A percentile compares a stretch with the other conserved stretches of the same genome.
Evolutionary conservation across 805 yeast genomes (phyloP).

Genomic region (Helenozyma baotianmanensis): DNA sequence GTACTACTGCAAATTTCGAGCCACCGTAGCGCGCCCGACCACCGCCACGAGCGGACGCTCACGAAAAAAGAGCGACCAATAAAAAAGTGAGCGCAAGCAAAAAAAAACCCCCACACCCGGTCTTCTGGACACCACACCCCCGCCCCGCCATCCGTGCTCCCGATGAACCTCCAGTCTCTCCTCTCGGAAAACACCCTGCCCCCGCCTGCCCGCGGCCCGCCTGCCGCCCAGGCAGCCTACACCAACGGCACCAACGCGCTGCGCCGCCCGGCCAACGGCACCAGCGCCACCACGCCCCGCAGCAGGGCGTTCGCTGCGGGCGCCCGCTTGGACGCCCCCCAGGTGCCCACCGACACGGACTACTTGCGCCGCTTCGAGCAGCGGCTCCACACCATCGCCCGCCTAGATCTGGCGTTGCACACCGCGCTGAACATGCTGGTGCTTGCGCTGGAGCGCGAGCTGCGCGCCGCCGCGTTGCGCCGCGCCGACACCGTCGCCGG

Average conservation of each 20-base stretch:
- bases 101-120: slow-evolving; percentile 1
- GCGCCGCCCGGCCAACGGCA: not conserved
- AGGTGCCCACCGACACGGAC: slow-evolving; percentile 3
- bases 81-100: not conserved
- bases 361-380: slow-evolving; percentile 12
- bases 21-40: not conserved
- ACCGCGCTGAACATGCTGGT: slow-evolving; percentile 15
- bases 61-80: not conserved
- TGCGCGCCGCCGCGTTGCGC: slow-evolving; percentile 9
- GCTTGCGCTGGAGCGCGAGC: slow-evolving; percentile 14
- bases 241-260: not conserved
- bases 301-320: not conserved
- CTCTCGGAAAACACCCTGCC: slow-evolving; percentile 15
- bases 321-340: not conserved
- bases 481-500: slow-evolving; percentile 21
- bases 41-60: not conserved
- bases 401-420: slow-evolving; percentile 12
- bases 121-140: not conserved
- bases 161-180: slow-evolving; percentile 17
- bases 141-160: not conserved
- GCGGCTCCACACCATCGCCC: slow-evolving; percentile 9
- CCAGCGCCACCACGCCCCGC: slow-evolving; percentile 1
- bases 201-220: slow-evolving; percentile 1
- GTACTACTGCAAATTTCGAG: not conserved
- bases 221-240: slow-evolving; percentile 1